These are phyloP conservation scores for Hortiboletus campestris DNA, from an alignment of 768 basidiomycete genomes.

Conservation along the genomic window DNA sequence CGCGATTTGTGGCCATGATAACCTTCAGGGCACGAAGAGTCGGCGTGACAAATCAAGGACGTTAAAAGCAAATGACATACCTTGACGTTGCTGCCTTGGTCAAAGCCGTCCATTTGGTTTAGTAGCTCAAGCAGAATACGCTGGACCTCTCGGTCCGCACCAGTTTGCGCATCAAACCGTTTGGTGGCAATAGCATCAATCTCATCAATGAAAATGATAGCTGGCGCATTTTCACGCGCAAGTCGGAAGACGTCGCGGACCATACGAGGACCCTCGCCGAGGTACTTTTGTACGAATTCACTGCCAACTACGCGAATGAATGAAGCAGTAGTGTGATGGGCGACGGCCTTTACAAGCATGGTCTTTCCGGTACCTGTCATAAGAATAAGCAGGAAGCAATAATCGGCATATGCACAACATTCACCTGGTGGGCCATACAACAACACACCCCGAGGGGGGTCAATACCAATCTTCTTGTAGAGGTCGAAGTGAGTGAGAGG, in stretches of 20 bases:
- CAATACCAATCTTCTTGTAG: slow-evolving; percentile 99
- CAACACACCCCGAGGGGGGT: slow-evolving; percentile 95
- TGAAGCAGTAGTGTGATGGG: slow-evolving; percentile 92
- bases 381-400: slow-evolving; percentile 1
- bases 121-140: slow-evolving; percentile 95
- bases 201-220: slow-evolving; percentile 99
- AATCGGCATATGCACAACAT: slow-evolving; percentile 15
- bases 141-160: slow-evolving; percentile 98
- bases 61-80: slow-evolving; percentile 36
- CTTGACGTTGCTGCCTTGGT: slow-evolving; percentile 98
- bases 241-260: slow-evolving; percentile 98
- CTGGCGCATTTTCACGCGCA: slow-evolving; percentile 93
- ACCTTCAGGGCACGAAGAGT: slow-evolving; percentile 51
- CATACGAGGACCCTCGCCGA: slow-evolving; percentile 99
- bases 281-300: slow-evolving; percentile 99
- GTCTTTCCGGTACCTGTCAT: slow-evolving; percentile 95
- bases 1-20: slow-evolving; percentile 99
- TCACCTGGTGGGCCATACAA: slow-evolving; percentile 95
- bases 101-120: slow-evolving; percentile 99
- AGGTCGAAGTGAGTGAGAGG: slow-evolving; percentile 96
- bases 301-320: slow-evolving; percentile 98
- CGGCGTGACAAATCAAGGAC: background rate
- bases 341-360: slow-evolving; percentile 99
- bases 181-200: slow-evolving; percentile 99
- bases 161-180: slow-evolving; percentile 98